Conservation (phyloP, 306 rosid species). For the Castanospermum australe region DNA sequence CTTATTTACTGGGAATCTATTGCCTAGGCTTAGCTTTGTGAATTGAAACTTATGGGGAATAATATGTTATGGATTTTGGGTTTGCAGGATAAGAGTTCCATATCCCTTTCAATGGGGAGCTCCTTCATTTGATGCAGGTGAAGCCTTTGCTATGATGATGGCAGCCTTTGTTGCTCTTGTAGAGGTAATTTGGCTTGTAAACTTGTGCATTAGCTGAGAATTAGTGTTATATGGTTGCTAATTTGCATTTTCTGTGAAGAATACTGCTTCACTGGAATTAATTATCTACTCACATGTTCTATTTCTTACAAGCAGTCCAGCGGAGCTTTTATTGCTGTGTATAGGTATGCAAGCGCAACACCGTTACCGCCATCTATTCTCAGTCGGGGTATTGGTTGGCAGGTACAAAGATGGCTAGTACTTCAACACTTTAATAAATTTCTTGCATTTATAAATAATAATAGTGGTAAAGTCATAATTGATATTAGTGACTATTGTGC, state of each 20-base stretch:
- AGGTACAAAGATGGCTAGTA: conserved; percentile 48
- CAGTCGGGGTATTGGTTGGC: conserved; percentile 98
- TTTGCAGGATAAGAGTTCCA: conserved; percentile 94
- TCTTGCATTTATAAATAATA: background rate
- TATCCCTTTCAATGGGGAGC: conserved; percentile 99
- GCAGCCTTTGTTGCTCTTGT: conserved; percentile 88
- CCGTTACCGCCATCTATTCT: conserved; percentile 85
- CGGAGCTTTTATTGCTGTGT: conserved; percentile 80
- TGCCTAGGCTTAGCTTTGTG: conserved; percentile 14
- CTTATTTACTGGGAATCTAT: background rate
- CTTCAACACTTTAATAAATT: background rate
- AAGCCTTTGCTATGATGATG: conserved; percentile 99
- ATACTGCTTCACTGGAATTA: background rate
- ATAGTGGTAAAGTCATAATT: background rate
- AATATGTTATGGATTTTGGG: conserved; percentile 26
- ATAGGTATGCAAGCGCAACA: conserved; percentile 96
- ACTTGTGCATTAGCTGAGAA: background rate
- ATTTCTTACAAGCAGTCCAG: conserved; percentile 63
- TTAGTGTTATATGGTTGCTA: background rate
- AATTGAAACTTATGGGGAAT: conserved; percentile 19
- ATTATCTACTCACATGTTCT: conserved; percentile 9
- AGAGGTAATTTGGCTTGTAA: conserved; percentile 58
- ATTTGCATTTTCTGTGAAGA: background rate
- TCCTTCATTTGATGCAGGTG: conserved; percentile 97
- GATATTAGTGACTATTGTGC: background rate